A percentile compares a stretch with the other conserved stretches of the same genome.
These are phyloP conservation scores for Cercophora sp. DNA, from an alignment of 495 filamentous ascomycete genomes.

Conservation along the genomic window DNA sequence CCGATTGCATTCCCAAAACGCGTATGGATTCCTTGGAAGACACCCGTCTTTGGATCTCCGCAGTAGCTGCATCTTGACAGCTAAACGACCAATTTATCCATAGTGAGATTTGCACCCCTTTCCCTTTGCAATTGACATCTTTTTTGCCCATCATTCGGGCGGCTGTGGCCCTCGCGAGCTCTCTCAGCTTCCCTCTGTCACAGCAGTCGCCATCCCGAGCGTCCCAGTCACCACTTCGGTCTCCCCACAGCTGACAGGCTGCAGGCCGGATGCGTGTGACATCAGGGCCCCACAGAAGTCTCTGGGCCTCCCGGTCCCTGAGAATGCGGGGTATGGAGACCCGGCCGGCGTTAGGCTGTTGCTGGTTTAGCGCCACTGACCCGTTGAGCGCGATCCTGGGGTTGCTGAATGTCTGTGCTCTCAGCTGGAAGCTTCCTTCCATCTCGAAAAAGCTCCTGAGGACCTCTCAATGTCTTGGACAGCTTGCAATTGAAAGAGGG, in stretches of 20 bases:
- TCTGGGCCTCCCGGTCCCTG: conserved; percentile 19
- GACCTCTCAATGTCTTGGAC: no score
- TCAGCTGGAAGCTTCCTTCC: conserved; percentile 13
- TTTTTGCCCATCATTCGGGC: neutral
- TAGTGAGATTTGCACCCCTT: conserved; percentile 9
- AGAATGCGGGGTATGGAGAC: conserved; percentile 28
- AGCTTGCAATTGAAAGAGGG: no score
- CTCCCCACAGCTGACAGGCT: conserved; percentile 5
- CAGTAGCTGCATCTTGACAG: neutral
- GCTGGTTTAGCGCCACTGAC: conserved; percentile 18
- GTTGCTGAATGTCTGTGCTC: conserved; percentile 13
- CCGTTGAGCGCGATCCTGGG: conserved; percentile 5
- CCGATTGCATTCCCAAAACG: no score
- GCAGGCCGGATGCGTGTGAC: conserved; percentile 20
- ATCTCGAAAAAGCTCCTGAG: conserved; percentile 6
- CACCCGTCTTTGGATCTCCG: no score
- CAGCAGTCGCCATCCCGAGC: neutral
- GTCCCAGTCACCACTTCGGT: conserved; percentile 5
- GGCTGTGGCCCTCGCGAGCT: neutral
- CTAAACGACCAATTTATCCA: conserved; percentile 20
- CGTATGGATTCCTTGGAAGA: no score
- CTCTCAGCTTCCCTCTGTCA: neutral
- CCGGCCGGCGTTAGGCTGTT: conserved; percentile 12
- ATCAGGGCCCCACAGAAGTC: conserved; percentile 22
- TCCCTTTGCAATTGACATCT: conserved; percentile 22